Conservation (phyloP, 306 rosid genomes). For the Dryas octopetala region DNA sequence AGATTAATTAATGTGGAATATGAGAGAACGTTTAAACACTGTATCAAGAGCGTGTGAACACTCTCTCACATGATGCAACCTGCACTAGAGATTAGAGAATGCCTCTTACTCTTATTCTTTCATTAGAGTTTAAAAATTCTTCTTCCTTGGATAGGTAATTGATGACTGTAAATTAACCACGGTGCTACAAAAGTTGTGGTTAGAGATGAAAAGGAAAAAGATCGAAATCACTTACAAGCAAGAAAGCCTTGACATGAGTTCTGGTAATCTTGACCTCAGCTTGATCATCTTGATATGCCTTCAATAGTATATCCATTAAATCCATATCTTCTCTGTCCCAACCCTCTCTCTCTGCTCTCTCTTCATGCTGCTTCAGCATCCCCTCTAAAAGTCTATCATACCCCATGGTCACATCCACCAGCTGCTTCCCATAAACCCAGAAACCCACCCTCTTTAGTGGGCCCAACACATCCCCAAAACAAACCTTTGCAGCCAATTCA, state of each 20-base stretch:
- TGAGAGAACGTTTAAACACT: no score
- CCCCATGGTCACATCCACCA: slow-evolving; percentile 42
- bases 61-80: no score
- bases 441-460: slow-evolving; percentile 40
- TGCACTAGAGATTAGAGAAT: no score
- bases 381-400: slow-evolving; percentile 50
- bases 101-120: no score
- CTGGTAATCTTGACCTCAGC: slow-evolving; percentile 53
- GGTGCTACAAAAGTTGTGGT: no score
- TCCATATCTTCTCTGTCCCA: slow-evolving; percentile 35
- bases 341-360: neutral
- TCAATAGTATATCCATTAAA: slow-evolving; percentile 44
- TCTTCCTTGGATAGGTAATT: no score
- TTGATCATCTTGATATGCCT: slow-evolving; percentile 42
- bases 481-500: slow-evolving; percentile 45
- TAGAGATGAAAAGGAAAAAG: no score
- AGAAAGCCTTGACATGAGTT: slow-evolving; percentile 53
- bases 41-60: no score
- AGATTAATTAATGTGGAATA: no score
- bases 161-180: no score
- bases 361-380: slow-evolving; percentile 34
- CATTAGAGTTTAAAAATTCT: no score
- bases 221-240: slow-evolving; percentile 26
- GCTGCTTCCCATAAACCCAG: slow-evolving; percentile 50
- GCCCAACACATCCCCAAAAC: slow-evolving; percentile 54